These are phyloP conservation scores for Aspergillus panamensis DNA, from an alignment of 495 filamentous ascomycete genomes.

Conservation along the genomic window DNA sequence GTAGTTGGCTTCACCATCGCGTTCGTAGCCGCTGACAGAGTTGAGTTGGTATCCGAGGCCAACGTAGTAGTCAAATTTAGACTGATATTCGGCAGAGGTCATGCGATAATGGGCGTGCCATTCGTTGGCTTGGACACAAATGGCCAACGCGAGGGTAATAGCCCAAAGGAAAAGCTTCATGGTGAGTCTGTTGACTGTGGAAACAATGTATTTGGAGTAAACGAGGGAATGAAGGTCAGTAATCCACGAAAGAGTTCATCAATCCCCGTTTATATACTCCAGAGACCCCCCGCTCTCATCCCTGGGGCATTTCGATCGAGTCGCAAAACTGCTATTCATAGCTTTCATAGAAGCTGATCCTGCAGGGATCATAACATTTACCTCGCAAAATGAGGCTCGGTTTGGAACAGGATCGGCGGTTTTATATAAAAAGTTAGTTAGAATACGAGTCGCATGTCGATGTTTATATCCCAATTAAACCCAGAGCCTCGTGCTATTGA, in stretches of 20 bases:
- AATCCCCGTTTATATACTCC: background rate
- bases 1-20: slow-evolving; percentile 13
- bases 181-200: background rate
- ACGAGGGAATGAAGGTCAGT: background rate
- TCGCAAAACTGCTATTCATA: background rate
- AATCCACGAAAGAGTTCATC: background rate
- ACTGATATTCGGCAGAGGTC: slow-evolving; percentile 19
- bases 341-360: background rate
- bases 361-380: background rate
- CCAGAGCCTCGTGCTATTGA: background rate
- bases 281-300: background rate
- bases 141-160: slow-evolving; percentile 5
- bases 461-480: background rate
- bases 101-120: slow-evolving; percentile 18
- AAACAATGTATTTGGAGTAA: background rate
- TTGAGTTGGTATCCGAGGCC: slow-evolving; percentile 19
- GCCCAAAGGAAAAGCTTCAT: slow-evolving; percentile 9
- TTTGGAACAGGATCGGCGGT: background rate
- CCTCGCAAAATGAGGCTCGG: background rate
- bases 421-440: background rate
- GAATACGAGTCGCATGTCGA: background rate
- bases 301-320: background rate
- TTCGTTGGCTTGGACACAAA: slow-evolving; percentile 14
- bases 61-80: slow-evolving; percentile 15
- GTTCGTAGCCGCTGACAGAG: slow-evolving; percentile 23